Percentiles rank a stretch among this genome's conserved stretches.
Conservation (phyloP, 768 basidiomycete genomes). For the Amanita molliuscula region DNA sequence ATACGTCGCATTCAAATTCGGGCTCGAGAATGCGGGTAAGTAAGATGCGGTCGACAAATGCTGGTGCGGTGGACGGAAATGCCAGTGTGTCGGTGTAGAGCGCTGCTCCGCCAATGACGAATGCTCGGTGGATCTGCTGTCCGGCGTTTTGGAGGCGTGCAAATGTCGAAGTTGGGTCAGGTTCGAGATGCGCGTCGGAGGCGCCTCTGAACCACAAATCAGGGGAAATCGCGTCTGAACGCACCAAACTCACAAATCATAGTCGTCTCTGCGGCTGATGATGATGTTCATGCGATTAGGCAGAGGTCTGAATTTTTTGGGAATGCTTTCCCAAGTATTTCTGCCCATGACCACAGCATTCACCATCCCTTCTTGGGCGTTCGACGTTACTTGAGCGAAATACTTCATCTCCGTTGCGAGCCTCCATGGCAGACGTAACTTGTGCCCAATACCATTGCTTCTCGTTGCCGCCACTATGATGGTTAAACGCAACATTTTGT, state of each 20-base stretch:
- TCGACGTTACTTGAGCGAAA: slow-evolving; percentile 73
- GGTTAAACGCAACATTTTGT: slow-evolving; percentile 58
- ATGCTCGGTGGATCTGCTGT: slow-evolving; percentile 33
- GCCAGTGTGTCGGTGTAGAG: slow-evolving; percentile 66
- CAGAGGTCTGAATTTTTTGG: slow-evolving; percentile 73
- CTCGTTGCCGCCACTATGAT: slow-evolving; percentile 91
- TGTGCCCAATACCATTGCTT: slow-evolving; percentile 78
- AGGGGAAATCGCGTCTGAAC: neutral
- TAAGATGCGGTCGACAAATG: slow-evolving; percentile 69
- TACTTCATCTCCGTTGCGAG: slow-evolving; percentile 86
- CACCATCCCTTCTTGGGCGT: slow-evolving; percentile 36
- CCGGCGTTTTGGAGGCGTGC: slow-evolving; percentile 16
- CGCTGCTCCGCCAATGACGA: slow-evolving; percentile 89
- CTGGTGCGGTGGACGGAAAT: slow-evolving; percentile 19
- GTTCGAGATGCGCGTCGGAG: slow-evolving; percentile 23
- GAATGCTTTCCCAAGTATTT: slow-evolving; percentile 97
- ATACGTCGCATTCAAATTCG: slow-evolving; percentile 77
- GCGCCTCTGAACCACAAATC: slow-evolving; percentile 6
- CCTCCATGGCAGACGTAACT: slow-evolving; percentile 76
- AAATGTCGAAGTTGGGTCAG: slow-evolving; percentile 33
- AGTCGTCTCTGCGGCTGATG: slow-evolving; percentile 49
- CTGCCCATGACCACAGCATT: slow-evolving; percentile 94
- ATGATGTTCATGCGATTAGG: slow-evolving; percentile 69
- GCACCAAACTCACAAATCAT: slow-evolving; percentile 44
- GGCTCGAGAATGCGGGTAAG: slow-evolving; percentile 77